Evolutionary conservation across 257 asterid species (phyloP), one percentile per base, ranked within the genome.

Genomic region (Penstemon davidsonii): DNA sequence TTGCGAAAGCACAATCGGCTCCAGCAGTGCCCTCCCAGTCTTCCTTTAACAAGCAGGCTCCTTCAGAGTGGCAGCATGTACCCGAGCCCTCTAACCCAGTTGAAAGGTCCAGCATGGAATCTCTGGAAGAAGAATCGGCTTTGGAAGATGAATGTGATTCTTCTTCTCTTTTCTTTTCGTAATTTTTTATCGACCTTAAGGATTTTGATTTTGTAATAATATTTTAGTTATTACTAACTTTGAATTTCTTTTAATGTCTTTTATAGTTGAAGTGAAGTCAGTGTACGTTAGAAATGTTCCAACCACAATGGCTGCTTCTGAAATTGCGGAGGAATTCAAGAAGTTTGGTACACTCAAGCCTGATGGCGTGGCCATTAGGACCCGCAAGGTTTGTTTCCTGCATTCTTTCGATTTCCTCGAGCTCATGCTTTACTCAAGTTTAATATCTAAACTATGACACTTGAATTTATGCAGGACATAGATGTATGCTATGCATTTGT

Each of bases 401-500:
- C 55, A 65, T 56, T 44, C 8, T 71, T 37, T 11, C 3, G 49
- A 62, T 65, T 44, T 65, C 52, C 40, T 36, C 60, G 39, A 10
- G 41, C 57, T 25, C 15, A 5, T 49, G n/a, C 15, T 11, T 49
- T 9, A 9, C 15, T 49, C 18, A 49, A 49, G 11, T 3, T 49
- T 10, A 10, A 49, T 49, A 9, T 63, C 76, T 78, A 11, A 75
- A 39, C 9, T 63, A 42, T 36, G 51, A 38, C 58, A 10, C 38
- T 37, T 11, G 64, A 43, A 73, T 65, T 61, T 62, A 51, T 80
- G 82, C 95, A 91, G 96, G 99, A 94, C 76, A 83, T 87, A 50
- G 98, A 94, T 78, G 95, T 82, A 47, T 91, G 96, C 83, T 94
- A 91, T 80, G 96, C 96, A 41, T 94, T 94, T 75, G 99, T 94